A percentile compares a stretch with the other conserved stretches of the same genome.
These are phyloP conservation scores for Pleodorina starrii DNA, from an alignment of 139 green algal genomes.

Conservation along the genomic window DNA sequence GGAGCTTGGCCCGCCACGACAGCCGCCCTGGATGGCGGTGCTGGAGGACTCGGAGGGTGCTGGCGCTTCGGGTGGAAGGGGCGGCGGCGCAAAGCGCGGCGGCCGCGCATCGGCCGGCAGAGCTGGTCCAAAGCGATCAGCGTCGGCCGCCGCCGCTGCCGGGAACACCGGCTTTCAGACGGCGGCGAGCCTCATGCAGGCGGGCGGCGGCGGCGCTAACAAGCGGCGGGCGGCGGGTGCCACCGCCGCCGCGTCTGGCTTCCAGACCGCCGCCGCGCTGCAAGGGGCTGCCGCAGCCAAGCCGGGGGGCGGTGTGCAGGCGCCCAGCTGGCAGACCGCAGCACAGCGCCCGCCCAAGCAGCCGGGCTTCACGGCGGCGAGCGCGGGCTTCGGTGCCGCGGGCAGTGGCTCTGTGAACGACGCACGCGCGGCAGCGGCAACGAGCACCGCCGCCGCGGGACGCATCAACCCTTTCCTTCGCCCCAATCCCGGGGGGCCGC, in stretches of 20 bases:
- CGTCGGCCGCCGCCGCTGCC: not conserved
- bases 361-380: not conserved
- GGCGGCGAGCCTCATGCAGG: slow-evolving; percentile 27
- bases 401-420: too few species aligned
- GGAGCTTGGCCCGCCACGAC: slow-evolving; percentile 18
- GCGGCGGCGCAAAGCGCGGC: not conserved
- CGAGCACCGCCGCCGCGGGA: not conserved
- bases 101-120: not conserved
- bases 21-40: slow-evolving; percentile 15
- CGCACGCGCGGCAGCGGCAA: too few species aligned
- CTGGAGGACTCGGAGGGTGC: not conserved
- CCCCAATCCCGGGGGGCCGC: not conserved
- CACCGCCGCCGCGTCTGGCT: not conserved
- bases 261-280: not conserved
- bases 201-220: not conserved
- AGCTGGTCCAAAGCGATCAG: not conserved
- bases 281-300: not conserved
- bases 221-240: slow-evolving; percentile 8
- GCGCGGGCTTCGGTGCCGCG: too few species aligned
- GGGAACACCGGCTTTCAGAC: slow-evolving; percentile 3
- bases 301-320: not conserved
- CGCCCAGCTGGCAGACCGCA: not conserved
- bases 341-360: not conserved
- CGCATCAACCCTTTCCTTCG: slow-evolving; percentile 12
- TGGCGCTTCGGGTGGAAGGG: too few species aligned